Evolutionary conservation across 1,284 basidiomycete species (phyloP).

Genomic region (Cryptococcus depauperatus): DNA sequence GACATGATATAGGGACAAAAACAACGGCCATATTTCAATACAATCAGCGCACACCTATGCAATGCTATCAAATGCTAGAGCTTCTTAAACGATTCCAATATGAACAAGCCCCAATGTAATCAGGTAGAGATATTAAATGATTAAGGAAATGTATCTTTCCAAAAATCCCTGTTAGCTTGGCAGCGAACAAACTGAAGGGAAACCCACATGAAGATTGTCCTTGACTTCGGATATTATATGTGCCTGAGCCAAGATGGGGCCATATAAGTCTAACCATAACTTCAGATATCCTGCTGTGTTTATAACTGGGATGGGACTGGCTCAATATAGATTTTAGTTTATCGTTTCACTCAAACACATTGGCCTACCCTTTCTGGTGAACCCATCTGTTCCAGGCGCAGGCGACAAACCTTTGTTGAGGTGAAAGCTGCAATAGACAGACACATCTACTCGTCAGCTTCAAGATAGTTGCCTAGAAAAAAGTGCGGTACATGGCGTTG

Average conservation of each 20-base stretch:
- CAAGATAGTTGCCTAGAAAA: background rate
- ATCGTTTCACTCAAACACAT: too few species aligned
- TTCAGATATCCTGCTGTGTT: constrained; percentile 7
- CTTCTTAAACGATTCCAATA: constrained; percentile 3
- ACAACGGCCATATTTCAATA: too few species aligned
- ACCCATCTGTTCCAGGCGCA: constrained; percentile 23
- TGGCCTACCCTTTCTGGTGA: constrained; percentile 16
- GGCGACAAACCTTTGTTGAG: constrained; percentile 15
- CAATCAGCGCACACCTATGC: too few species aligned
- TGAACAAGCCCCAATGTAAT: constrained; percentile 1
- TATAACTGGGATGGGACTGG: constrained; percentile 10
- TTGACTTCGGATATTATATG: constrained; percentile 9
- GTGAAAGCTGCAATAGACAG: constrained; percentile 13
- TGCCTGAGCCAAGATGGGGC: constrained; percentile 14
- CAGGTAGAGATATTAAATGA: constrained; percentile 3
- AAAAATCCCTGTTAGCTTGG: background rate
- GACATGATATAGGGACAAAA: too few species aligned
- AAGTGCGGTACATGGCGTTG: constrained; percentile 11
- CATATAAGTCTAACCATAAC: constrained; percentile 19
- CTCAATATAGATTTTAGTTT: background rate
- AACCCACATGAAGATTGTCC: constrained; percentile 14
- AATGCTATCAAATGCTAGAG: too few species aligned
- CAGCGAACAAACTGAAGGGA: background rate
- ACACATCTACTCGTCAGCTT: background rate
- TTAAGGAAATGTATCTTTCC: constrained; percentile 4